A percentile compares a stretch with the other conserved stretches of the same genome.
Conservation (phyloP, 2,329 filamentous ascomycete species). For the Nigrospora sphaerica region DNA sequence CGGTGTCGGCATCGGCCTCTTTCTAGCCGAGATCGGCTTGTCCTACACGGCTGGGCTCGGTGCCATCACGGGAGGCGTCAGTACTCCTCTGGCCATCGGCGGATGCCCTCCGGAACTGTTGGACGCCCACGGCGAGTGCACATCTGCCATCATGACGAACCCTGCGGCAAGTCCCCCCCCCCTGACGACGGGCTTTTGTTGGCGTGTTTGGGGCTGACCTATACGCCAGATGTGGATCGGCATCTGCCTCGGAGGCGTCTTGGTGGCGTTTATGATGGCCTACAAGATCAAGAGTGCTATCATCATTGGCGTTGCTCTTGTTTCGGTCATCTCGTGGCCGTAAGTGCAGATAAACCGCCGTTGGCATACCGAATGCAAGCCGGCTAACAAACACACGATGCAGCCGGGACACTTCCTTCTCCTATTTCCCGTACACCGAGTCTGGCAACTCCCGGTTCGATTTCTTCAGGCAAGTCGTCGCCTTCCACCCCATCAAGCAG, state of each 20-base stretch:
- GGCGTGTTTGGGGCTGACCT: not conserved
- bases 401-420: conserved; percentile 59
- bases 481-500: conserved; percentile 62
- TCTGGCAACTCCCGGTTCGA: conserved; percentile 59
- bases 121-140: conserved; percentile 42
- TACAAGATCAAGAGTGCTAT: conserved; percentile 71
- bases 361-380: not conserved
- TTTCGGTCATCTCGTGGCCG: conserved; percentile 71
- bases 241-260: conserved; percentile 70
- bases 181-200: not conserved
- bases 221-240: conserved; percentile 70
- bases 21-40: conserved; percentile 57
- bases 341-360: conserved; percentile 28
- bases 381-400: conserved; percentile 1
- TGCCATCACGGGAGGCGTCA: conserved; percentile 62
- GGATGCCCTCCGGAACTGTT: conserved; percentile 59
- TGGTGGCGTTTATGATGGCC: conserved; percentile 75
- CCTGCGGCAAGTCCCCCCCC: conserved; percentile 48
- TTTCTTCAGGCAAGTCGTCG: conserved; percentile 67
- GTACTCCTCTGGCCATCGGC: conserved; percentile 68
- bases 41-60: conserved; percentile 81
- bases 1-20: conserved; percentile 58
- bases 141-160: conserved; percentile 64
- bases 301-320: conserved; percentile 63
- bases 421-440: conserved; percentile 62